phyloP scores from a whole-genome alignment of 768 basidiomycete species.

The Floccularia luteovirens region DNA sequence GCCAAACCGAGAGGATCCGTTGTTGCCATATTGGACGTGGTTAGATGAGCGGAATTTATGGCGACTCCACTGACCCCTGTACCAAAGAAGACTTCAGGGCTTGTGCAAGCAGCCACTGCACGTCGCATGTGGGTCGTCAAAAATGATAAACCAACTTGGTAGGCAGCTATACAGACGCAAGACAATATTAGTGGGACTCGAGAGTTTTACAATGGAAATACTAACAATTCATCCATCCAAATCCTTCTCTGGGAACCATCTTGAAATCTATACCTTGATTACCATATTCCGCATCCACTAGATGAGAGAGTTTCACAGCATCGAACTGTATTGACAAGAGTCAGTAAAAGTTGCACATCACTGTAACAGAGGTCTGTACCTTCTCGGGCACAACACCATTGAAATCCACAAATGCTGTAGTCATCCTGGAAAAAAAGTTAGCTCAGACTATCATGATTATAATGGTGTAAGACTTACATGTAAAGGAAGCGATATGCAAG shows the following conservation, averaged over 20 bases:
- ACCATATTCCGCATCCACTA: slow-evolving; percentile 96
- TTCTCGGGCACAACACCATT: slow-evolving; percentile 99
- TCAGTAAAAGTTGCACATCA: slow-evolving; percentile 6
- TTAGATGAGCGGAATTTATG: slow-evolving; percentile 24
- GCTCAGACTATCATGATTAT: background rate
- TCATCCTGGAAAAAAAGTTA: slow-evolving; percentile 54
- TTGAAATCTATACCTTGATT: slow-evolving; percentile 98
- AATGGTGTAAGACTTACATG: slow-evolving; percentile 46
- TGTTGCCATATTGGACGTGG: slow-evolving; percentile 27
- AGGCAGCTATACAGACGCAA: slow-evolving; percentile 54
- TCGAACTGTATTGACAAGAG: slow-evolving; percentile 56
- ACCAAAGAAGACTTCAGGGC: slow-evolving; percentile 85
- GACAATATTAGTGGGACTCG: slow-evolving; percentile 2
- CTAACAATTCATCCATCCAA: slow-evolving; percentile 97
- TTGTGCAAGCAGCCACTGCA: slow-evolving; percentile 91
- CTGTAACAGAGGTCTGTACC: slow-evolving; percentile 27
- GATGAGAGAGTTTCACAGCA: slow-evolving; percentile 89
- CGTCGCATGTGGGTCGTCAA: slow-evolving; percentile 91
- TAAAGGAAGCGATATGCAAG: slow-evolving; percentile 96
- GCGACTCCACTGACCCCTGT: slow-evolving; percentile 26
- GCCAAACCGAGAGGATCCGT: slow-evolving; percentile 57
- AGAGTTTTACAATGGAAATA: slow-evolving; percentile 8
- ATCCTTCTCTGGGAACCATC: slow-evolving; percentile 94
- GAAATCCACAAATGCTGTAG: slow-evolving; percentile 90
- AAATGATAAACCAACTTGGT: slow-evolving; percentile 95